Conservation (phyloP, 192 early-diverging fungal genomes). For the Polychytrium aggregatum region DNA sequence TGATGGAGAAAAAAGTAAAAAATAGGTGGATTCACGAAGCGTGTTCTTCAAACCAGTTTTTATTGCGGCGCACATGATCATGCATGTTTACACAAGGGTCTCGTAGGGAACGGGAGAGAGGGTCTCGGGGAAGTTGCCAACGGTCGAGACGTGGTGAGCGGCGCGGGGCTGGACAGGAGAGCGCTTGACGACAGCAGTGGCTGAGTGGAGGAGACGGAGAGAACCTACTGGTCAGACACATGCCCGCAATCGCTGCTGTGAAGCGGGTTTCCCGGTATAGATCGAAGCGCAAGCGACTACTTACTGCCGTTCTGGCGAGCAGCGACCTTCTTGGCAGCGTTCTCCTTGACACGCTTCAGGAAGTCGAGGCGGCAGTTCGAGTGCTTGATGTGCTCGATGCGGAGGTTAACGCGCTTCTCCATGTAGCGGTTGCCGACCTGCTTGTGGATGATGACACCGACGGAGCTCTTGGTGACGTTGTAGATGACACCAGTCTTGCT, state of each 20-base stretch:
- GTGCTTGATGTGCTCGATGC: constrained; percentile 98
- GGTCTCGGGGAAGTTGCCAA: constrained; percentile 84
- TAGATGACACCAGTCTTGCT: constrained; percentile 96
- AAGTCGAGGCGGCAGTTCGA: constrained; percentile 99
- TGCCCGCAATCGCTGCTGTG: not conserved
- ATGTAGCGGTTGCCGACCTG: constrained; percentile 94
- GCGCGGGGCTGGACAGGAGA: constrained; percentile 78
- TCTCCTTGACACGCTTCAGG: constrained; percentile 93
- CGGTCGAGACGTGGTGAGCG: constrained; percentile 77
- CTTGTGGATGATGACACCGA: constrained; percentile 99
- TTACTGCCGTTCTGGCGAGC: constrained; percentile 67
- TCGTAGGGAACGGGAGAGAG: constrained; percentile 95
- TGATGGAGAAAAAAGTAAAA: no score
- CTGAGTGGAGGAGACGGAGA: constrained; percentile 12
- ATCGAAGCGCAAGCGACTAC: constrained; percentile 5
- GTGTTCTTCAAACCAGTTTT: no score
- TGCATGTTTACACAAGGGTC: no score
- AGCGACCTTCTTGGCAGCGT: constrained; percentile 71
- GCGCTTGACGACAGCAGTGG: constrained; percentile 75
- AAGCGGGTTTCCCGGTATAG: not conserved
- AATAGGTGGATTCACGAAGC: no score
- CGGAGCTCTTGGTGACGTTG: constrained; percentile 99
- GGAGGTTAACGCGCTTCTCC: constrained; percentile 97
- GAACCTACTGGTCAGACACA: not conserved
- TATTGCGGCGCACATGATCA: no score